Conservation (phyloP, 805 yeast genomes). For the Metschnikowia lunata region DNA sequence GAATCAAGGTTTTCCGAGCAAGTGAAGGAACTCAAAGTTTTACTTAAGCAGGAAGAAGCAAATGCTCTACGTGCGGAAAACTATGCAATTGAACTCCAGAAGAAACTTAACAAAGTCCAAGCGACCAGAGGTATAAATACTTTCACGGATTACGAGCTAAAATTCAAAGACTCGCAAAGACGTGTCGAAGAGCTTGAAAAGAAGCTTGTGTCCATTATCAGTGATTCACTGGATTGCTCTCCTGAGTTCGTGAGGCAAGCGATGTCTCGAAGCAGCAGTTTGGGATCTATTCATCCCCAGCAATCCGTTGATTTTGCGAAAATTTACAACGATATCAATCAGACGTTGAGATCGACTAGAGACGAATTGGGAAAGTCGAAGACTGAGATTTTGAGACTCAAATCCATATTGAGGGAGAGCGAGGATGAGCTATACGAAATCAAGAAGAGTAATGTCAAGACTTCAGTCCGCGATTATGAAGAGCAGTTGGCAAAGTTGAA, state of each 20-base stretch:
- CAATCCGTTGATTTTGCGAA: slow-evolving; percentile 41
- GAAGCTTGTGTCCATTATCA: slow-evolving; percentile 17
- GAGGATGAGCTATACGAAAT: slow-evolving; percentile 41
- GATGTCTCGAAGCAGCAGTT: slow-evolving; percentile 33
- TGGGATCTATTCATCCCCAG: slow-evolving; percentile 22
- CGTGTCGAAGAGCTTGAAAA: slow-evolving; percentile 32
- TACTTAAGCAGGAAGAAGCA: slow-evolving; percentile 48
- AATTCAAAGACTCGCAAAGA: slow-evolving; percentile 32
- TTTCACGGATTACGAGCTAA: slow-evolving; percentile 32
- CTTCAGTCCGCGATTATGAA: slow-evolving; percentile 32
- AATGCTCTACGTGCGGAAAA: slow-evolving; percentile 50
- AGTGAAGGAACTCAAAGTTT: slow-evolving; percentile 44
- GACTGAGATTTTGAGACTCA: slow-evolving; percentile 39
- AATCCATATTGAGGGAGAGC: slow-evolving; percentile 38
- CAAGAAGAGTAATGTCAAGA: slow-evolving; percentile 40
- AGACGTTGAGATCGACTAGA: slow-evolving; percentile 40
- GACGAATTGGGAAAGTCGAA: slow-evolving; percentile 40
- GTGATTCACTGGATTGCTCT: slow-evolving; percentile 7
- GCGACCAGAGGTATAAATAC: slow-evolving; percentile 36
- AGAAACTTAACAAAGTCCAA: slow-evolving; percentile 38
- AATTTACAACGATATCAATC: slow-evolving; percentile 47
- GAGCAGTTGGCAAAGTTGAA: slow-evolving; percentile 46
- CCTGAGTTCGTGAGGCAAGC: slow-evolving; percentile 2
- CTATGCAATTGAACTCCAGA: slow-evolving; percentile 42
- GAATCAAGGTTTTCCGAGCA: slow-evolving; percentile 29